Evolutionary conservation across 352 stramenopile genomes (phyloP).

Genomic region (Globisporangium cederbergense): DNA sequence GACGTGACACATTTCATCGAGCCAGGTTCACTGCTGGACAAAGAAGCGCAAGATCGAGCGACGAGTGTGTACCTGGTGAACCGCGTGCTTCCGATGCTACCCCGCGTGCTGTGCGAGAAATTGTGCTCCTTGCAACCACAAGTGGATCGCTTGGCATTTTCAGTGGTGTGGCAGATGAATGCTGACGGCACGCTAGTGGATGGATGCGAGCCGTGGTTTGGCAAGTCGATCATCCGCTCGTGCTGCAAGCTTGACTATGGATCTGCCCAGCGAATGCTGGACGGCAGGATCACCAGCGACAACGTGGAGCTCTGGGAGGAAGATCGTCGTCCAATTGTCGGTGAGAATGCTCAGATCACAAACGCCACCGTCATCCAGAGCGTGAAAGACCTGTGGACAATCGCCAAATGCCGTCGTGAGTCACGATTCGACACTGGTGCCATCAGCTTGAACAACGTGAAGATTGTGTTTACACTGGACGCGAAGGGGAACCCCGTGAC

Average conservation of each 20-base stretch:
- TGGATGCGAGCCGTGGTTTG: slow-evolving; percentile 93
- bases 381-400: slow-evolving; percentile 62
- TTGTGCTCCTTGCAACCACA: slow-evolving; percentile 96
- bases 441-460: slow-evolving; percentile 90
- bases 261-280: slow-evolving; percentile 96
- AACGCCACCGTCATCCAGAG: slow-evolving; percentile 56
- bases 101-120: slow-evolving; percentile 94
- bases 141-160: slow-evolving; percentile 95
- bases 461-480: slow-evolving; percentile 94
- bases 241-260: slow-evolving; percentile 96
- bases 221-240: slow-evolving; percentile 96
- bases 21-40: slow-evolving; percentile 89
- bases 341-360: slow-evolving; percentile 45
- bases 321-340: slow-evolving; percentile 38
- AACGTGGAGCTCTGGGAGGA: slow-evolving; percentile 74
- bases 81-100: slow-evolving; percentile 95
- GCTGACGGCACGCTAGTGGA: slow-evolving; percentile 90
- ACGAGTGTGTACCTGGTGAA: slow-evolving; percentile 98
- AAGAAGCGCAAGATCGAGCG: slow-evolving; percentile 89
- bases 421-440: slow-evolving; percentile 92
- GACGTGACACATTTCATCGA: slow-evolving; percentile 97
- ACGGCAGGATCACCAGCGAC: slow-evolving; percentile 73
- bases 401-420: slow-evolving; percentile 64
- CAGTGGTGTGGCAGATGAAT: slow-evolving; percentile 96
- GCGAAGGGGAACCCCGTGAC: slow-evolving; percentile 87